Evolutionary conservation across 2,329 filamentous ascomycete genomes (phyloP).

Genomic region (Diaporthe sp.): DNA sequence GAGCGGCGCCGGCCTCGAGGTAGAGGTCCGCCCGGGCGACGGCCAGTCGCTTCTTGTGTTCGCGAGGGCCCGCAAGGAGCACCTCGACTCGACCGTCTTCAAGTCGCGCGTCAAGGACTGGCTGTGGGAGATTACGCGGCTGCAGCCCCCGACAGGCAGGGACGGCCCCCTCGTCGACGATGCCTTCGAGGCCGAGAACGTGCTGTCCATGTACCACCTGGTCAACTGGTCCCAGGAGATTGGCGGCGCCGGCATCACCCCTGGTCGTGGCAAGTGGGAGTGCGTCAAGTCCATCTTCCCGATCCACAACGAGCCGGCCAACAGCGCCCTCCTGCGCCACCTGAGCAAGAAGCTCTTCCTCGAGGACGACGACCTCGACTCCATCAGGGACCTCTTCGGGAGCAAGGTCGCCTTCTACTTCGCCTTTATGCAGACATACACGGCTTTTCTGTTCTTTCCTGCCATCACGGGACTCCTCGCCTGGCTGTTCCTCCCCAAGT

Average conservation of each 20-base stretch:
- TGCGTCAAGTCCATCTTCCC: constrained; percentile 74
- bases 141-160: constrained; percentile 70
- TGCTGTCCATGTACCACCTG: constrained; percentile 79
- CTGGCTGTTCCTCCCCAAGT: constrained; percentile 78
- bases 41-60: constrained; percentile 78
- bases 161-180: constrained; percentile 54
- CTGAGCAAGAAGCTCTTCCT: constrained; percentile 68
- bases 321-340: constrained; percentile 69
- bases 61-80: constrained; percentile 72
- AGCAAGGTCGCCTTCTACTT: constrained; percentile 84
- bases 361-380: constrained; percentile 66
- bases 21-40: constrained; percentile 79
- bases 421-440: constrained; percentile 85
- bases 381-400: constrained; percentile 73
- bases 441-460: constrained; percentile 78
- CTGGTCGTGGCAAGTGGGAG: constrained; percentile 70
- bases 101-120: constrained; percentile 77
- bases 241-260: constrained; percentile 75
- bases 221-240: constrained; percentile 70
- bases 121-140: constrained; percentile 77
- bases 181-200: constrained; percentile 73
- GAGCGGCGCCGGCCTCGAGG: constrained; percentile 74
- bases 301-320: constrained; percentile 70
- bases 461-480: constrained; percentile 77
- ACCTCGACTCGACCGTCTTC: constrained; percentile 76